Evolutionary conservation across 75 land plant genomes (phyloP).

Genomic region (Sequoiadendron giganteum): DNA sequence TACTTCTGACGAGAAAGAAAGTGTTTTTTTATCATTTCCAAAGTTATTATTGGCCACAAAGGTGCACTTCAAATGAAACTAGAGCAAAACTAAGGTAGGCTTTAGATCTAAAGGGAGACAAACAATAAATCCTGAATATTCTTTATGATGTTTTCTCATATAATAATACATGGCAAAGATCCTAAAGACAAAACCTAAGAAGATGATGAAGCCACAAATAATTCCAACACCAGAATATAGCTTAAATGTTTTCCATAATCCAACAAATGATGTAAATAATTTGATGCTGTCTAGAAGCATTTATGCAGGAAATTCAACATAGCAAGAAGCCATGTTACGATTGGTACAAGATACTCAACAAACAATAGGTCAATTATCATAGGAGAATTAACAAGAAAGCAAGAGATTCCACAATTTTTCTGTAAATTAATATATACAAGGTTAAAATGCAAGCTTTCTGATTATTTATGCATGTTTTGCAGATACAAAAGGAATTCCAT

Average conservation of each 20-base stretch:
- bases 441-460: neutral
- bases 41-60: too few relatives aligned
- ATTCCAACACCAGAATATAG: neutral
- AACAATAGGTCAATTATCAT: neutral
- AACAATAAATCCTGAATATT: neutral
- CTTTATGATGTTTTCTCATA: neutral
- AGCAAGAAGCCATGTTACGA: neutral
- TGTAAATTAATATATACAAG: neutral
- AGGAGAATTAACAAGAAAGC: too few relatives aligned
- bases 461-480: neutral
- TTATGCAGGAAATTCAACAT: neutral
- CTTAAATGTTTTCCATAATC: neutral
- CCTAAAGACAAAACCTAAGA: neutral
- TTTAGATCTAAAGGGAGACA: too few relatives aligned
- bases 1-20: too few relatives aligned
- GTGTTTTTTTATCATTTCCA: too few relatives aligned
- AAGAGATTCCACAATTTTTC: too few relatives aligned
- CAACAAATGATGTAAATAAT: neutral
- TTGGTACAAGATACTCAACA: neutral
- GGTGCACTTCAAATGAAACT: too few relatives aligned
- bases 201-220: neutral
- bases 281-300: neutral
- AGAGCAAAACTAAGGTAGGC: neutral
- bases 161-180: neutral
- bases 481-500: neutral